phyloP scores from a whole-genome alignment of 352 stramenopile genomes.

The Phytophthora fragariae region DNA sequence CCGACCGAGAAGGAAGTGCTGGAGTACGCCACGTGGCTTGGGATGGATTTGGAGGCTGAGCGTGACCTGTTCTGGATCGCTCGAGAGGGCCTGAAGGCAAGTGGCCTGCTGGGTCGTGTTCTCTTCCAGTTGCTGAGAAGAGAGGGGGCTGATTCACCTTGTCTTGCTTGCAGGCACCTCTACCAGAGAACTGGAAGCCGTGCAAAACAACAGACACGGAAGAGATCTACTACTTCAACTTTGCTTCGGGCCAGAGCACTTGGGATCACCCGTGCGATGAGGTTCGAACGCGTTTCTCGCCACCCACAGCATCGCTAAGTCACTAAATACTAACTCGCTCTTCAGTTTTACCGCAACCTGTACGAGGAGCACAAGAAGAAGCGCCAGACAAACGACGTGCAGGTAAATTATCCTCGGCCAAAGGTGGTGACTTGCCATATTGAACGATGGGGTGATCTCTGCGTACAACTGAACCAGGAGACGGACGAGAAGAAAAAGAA shows the following conservation, averaged over 20 bases:
- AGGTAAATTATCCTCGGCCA: slow-evolving; percentile 27
- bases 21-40: slow-evolving; percentile 96
- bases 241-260: slow-evolving; percentile 90
- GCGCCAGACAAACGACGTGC: slow-evolving; percentile 42
- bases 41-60: slow-evolving; percentile 94
- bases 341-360: slow-evolving; percentile 91
- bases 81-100: slow-evolving; percentile 89
- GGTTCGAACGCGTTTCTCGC: slow-evolving; percentile 22
- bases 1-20: slow-evolving; percentile 91
- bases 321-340: slow-evolving; percentile 19
- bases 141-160: background rate
- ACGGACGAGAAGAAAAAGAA: slow-evolving; percentile 81
- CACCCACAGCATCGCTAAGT: background rate
- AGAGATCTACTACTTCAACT: slow-evolving; percentile 98
- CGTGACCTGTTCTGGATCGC: slow-evolving; percentile 95
- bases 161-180: slow-evolving; percentile 56
- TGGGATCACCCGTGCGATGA: slow-evolving; percentile 96
- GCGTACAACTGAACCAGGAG: slow-evolving; percentile 43
- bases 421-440: too few relatives aligned
- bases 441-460: too few relatives aligned
- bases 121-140: slow-evolving; percentile 2
- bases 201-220: slow-evolving; percentile 96
- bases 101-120: slow-evolving; percentile 13
- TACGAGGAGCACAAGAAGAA: slow-evolving; percentile 95
- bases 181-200: slow-evolving; percentile 96